Conservation (phyloP, 805 yeast species). For the Zygoascus bituminiphila region DNA sequence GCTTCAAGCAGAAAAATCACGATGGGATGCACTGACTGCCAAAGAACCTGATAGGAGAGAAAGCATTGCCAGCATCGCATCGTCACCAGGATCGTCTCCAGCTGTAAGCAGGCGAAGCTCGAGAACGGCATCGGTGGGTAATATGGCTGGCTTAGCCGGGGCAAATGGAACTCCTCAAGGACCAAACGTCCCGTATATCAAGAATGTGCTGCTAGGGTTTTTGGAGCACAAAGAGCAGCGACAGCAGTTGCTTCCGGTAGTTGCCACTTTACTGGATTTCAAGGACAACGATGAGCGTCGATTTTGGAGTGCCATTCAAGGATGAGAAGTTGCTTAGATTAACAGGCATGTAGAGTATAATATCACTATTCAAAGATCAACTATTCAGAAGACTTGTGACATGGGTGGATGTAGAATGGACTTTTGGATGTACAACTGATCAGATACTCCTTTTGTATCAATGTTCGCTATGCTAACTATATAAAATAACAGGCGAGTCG, state of each 20-base stretch:
- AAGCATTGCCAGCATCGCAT: neutral
- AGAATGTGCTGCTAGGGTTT: conserved; percentile 85
- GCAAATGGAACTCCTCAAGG: conserved; percentile 16
- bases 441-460: no score
- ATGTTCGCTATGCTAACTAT: no score
- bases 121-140: neutral
- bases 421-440: no score
- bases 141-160: neutral
- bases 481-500: no score
- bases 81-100: conserved; percentile 1
- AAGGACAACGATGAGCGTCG: conserved; percentile 65
- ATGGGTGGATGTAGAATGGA: no score
- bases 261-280: conserved; percentile 64
- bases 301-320: conserved; percentile 42
- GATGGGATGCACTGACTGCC: conserved; percentile 9
- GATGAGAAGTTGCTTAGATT: neutral
- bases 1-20: conserved; percentile 21
- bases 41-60: neutral
- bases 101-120: neutral
- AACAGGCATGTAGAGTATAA: neutral
- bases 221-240: conserved; percentile 91
- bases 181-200: conserved; percentile 65
- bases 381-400: no score
- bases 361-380: no score
- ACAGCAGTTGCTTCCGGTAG: conserved; percentile 73